phyloP scores from a whole-genome alignment of 2,329 filamentous ascomycete species.

The Ophiostoma australiae region DNA sequence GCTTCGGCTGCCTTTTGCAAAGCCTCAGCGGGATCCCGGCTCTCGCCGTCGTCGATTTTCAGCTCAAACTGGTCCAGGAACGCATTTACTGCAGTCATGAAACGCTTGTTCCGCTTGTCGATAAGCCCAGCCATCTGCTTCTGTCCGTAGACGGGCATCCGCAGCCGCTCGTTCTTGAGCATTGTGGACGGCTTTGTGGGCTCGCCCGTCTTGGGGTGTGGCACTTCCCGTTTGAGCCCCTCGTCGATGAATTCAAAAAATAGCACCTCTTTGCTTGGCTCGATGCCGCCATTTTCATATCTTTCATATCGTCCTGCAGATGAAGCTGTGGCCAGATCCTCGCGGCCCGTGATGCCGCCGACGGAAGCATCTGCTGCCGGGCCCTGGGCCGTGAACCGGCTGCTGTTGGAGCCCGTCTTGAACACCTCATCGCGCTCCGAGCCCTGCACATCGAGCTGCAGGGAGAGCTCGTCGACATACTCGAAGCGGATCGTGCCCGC shows the following conservation, averaged over 20 bases:
- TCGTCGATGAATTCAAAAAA: slow-evolving; percentile 92
- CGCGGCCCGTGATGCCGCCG: slow-evolving; percentile 49
- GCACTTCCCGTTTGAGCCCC: slow-evolving; percentile 77
- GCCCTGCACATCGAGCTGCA: slow-evolving; percentile 74
- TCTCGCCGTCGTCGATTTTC: slow-evolving; percentile 26
- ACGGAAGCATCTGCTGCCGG: slow-evolving; percentile 53
- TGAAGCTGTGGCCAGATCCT: background rate
- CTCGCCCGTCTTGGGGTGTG: slow-evolving; percentile 67
- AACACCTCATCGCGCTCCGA: slow-evolving; percentile 61
- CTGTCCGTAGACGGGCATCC: slow-evolving; percentile 88
- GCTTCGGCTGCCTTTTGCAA: slow-evolving; percentile 55
- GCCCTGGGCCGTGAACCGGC: slow-evolving; percentile 36
- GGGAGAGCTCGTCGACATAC: slow-evolving; percentile 78
- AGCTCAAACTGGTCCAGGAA: slow-evolving; percentile 68
- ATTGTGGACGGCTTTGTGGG: slow-evolving; percentile 62
- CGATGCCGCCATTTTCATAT: slow-evolving; percentile 25
- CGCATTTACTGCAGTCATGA: slow-evolving; percentile 66
- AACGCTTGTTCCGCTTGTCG: slow-evolving; percentile 82
- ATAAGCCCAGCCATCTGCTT: slow-evolving; percentile 87
- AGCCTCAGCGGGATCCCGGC: slow-evolving; percentile 62
- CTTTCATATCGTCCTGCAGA: background rate
- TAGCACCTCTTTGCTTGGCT: slow-evolving; percentile 60
- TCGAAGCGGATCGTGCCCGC: slow-evolving; percentile 75
- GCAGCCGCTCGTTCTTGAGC: slow-evolving; percentile 71
- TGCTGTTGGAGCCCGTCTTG: slow-evolving; percentile 49